Evolutionary conservation across 1,284 basidiomycete genomes (phyloP).

Genomic region (Sanghuangporus baumii): DNA sequence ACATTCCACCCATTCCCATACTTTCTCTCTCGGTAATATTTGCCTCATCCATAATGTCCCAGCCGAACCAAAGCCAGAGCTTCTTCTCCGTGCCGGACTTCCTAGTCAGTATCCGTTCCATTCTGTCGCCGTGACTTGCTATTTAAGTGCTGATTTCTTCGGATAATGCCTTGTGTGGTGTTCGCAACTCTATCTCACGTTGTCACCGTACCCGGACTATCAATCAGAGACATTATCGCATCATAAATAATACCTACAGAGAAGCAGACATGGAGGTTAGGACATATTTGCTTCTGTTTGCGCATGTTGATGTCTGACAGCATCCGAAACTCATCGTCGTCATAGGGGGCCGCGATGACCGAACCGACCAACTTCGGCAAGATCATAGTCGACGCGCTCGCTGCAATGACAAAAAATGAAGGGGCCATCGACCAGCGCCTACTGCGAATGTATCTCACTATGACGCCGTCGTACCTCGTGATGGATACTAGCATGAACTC

Average conservation of each 20-base stretch:
- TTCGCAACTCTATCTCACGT: not conserved
- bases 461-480: slow-evolving; percentile 70
- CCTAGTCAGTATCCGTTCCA: slow-evolving; percentile 3
- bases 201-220: not conserved
- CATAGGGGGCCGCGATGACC: slow-evolving; percentile 25
- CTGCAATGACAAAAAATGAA: slow-evolving; percentile 39
- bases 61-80: not conserved
- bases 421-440: slow-evolving; percentile 54
- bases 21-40: not conserved
- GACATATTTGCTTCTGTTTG: not conserved
- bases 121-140: not conserved
- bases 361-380: slow-evolving; percentile 52
- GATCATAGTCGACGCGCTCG: slow-evolving; percentile 51
- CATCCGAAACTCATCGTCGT: not conserved
- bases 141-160: not conserved
- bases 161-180: not conserved
- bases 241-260: not conserved
- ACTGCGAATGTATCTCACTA: slow-evolving; percentile 56
- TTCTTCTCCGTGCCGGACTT: slow-evolving; percentile 15
- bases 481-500: slow-evolving; percentile 64
- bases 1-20: not conserved
- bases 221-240: slow-evolving; percentile 16
- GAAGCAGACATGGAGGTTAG: slow-evolving; percentile 19
- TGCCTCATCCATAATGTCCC: not conserved
- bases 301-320: not conserved